Conservation (phyloP, 164 flowering plant species). For the Taxillus chinensis region DNA sequence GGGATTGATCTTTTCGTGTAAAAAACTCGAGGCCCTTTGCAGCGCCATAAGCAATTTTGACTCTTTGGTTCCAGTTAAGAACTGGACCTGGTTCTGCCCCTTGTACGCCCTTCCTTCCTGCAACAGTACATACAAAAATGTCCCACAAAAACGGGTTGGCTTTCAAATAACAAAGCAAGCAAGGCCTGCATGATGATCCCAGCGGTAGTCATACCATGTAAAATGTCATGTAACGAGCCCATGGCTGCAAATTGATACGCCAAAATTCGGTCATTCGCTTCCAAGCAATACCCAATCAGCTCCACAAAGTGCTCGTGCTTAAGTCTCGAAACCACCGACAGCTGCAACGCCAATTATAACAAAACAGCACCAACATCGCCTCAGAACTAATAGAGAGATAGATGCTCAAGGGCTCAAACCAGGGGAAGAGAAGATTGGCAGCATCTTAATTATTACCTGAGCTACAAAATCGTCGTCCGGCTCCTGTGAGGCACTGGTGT, state of each 20-base stretch:
- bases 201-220: constrained; percentile 38
- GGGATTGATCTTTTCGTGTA: constrained; percentile 64
- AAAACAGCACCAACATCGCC: background rate
- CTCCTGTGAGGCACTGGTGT: constrained; percentile 49
- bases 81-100: constrained; percentile 73
- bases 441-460: constrained; percentile 35
- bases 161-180: background rate
- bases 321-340: constrained; percentile 58
- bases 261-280: constrained; percentile 46
- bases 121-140: background rate
- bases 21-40: constrained; percentile 63
- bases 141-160: background rate
- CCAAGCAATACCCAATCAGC: constrained; percentile 57
- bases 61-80: constrained; percentile 55
- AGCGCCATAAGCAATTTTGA: constrained; percentile 53
- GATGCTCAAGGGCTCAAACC: too few relatives aligned
- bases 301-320: constrained; percentile 51
- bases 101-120: constrained; percentile 70
- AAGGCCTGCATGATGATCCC: background rate
- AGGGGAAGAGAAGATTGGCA: background rate
- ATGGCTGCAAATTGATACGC: constrained; percentile 44
- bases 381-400: too few relatives aligned
- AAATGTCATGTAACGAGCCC: constrained; percentile 63
- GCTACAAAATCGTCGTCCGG: constrained; percentile 61
- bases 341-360: constrained; percentile 22